These are phyloP conservation scores for Albifimbria verrucaria DNA, from an alignment of 2,329 filamentous ascomycete species.

Conservation along the genomic window DNA sequence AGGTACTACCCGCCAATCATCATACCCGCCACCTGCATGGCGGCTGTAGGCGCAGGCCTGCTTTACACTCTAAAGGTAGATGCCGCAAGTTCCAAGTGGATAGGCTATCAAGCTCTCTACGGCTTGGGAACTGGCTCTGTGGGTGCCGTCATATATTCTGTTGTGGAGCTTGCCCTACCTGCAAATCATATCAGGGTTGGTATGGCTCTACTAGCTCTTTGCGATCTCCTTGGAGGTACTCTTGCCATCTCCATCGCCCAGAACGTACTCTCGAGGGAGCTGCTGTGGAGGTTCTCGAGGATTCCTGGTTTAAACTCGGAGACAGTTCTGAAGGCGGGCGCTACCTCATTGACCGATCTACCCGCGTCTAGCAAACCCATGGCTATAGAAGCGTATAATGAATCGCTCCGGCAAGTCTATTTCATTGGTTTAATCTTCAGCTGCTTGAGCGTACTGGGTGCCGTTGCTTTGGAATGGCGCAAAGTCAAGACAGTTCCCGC, in stretches of 20 bases:
- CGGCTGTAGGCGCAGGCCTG: constrained; percentile 35
- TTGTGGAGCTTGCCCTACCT: constrained; percentile 41
- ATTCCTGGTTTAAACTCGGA: constrained; percentile 6
- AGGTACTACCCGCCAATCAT: constrained; percentile 42
- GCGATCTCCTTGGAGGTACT: constrained; percentile 39
- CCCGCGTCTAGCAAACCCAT: constrained; percentile 4
- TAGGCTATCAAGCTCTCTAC: constrained; percentile 33
- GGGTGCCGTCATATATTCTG: constrained; percentile 42
- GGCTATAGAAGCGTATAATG: constrained; percentile 48
- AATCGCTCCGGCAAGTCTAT: constrained; percentile 49
- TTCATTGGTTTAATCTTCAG: constrained; percentile 50
- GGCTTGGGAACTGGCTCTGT: constrained; percentile 41
- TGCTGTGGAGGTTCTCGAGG: constrained; percentile 18
- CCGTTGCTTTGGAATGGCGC: constrained; percentile 53
- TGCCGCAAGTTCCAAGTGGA: constrained; percentile 17
- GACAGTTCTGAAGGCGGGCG: constrained; percentile 7
- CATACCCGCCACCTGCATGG: constrained; percentile 28
- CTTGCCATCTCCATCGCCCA: constrained; percentile 51
- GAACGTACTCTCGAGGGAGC: constrained; percentile 45
- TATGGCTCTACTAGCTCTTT: constrained; percentile 44
- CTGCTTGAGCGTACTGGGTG: constrained; percentile 46
- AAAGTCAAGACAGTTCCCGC: too few relatives aligned
- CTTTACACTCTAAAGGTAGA: constrained; percentile 32
- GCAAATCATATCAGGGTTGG: constrained; percentile 42
- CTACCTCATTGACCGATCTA: constrained; percentile 8